Percentiles rank a stretch among this genome's conserved stretches.
Evolutionary conservation across 2,329 filamentous ascomycete species (phyloP).

Genomic region (Talaromyces marneffei): DNA sequence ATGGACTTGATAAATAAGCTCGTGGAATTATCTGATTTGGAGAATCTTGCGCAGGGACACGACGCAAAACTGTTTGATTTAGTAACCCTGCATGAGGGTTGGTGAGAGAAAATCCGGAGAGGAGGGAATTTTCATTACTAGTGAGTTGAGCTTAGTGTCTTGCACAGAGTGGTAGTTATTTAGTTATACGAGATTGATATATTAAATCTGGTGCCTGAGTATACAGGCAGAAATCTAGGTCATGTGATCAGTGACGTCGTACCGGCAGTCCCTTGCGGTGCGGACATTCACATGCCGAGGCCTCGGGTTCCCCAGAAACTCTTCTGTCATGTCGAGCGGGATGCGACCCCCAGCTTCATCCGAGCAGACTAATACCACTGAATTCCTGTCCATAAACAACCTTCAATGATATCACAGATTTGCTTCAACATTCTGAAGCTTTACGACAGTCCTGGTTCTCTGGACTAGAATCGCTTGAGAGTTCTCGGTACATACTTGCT

Average conservation of each 20-base stretch:
- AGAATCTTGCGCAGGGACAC: too few species aligned
- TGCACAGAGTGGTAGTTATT: too few species aligned
- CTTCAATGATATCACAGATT: background rate
- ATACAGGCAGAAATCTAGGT: background rate
- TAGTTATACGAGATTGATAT: too few species aligned
- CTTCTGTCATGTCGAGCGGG: background rate
- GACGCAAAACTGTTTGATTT: too few species aligned
- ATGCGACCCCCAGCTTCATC: slow-evolving; percentile 1
- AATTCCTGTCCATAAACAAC: background rate
- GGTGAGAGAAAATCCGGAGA: too few species aligned
- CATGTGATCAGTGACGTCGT: slow-evolving; percentile 12
- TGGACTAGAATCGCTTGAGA: background rate
- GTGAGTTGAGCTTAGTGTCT: too few species aligned
- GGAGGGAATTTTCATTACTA: too few species aligned
- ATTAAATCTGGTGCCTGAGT: background rate
- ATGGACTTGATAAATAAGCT: too few species aligned
- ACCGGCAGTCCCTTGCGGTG: background rate
- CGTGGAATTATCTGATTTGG: too few species aligned
- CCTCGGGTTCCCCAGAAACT: slow-evolving; percentile 9
- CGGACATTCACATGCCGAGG: slow-evolving; percentile 13
- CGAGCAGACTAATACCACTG: background rate
- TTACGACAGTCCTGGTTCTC: background rate
- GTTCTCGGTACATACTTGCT: background rate
- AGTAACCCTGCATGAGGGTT: too few species aligned
- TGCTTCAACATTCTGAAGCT: background rate